Base-by-base conservation (phyloP, 345 rosid genomes). In the Melaleuca quinquenervia region DNA sequence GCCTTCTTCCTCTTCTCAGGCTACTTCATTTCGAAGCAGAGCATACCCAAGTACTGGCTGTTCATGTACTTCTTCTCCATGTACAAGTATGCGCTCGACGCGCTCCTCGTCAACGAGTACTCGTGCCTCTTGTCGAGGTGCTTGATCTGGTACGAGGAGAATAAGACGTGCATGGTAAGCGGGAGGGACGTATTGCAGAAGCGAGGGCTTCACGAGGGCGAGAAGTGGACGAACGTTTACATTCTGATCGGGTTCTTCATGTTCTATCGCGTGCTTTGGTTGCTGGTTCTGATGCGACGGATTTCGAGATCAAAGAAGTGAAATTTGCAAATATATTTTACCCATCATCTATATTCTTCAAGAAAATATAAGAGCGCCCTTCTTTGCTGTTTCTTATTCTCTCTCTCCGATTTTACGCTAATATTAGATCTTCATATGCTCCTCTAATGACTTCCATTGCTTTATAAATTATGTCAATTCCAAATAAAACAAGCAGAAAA, bases 21-120 rank as follows among this genome's bases (percentile, higher is more conserved):
- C 14, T 96, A 96, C 90, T 96, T 96, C 91, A 95, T 96, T 16
- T 93, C 98, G 5, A 88, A 91, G 84, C 94, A 93, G 6, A 93
- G 97, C 82, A 83, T 96, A 82, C 99, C 99, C 12, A 94, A 93
- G 91, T 96, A 94, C 82, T 96, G 99, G 98, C 93, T 95, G 6
- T 95, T 95, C 91, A 96, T 96, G 99, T 94, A 96, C 86, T 96
- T 93, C 89, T 85, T 96, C 82, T 96, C 99, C 11, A 96, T 96
- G 99, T 96, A 96, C 87, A 96, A 94, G 84, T 96, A 96, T 78
- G 98, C 97, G 3, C 94, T 96, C 15, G 99, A 96, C 21, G 97
- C 97, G 1, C 91, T 96, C 8, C 94, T 95, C 44, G 92, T 96
- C 88, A 96, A 96, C 62, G 99, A 96, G 93, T 96, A 96, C 89